Base-by-base conservation (phyloP, 2,329 filamentous ascomycete species). In the Bipolaris cookei region DNA sequence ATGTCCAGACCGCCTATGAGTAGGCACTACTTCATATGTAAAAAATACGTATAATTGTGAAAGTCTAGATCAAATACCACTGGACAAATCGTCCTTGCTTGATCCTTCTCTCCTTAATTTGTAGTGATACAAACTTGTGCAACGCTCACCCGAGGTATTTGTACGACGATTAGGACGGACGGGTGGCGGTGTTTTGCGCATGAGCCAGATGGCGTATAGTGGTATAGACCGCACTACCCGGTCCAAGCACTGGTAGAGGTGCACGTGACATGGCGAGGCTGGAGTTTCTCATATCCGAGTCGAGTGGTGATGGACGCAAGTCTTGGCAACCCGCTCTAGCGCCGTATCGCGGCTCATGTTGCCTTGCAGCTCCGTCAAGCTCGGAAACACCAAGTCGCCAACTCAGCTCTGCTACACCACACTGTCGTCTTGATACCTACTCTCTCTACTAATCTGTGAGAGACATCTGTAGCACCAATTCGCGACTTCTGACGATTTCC, bases 321-420 rank as follows among this genome's bases (percentile, higher is more conserved):
- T 61, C 63, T 66, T 69, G 66, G 62, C 63, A 61, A 35, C 25
- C 39, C 62, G 58, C 62, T 51, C 58, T 55, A 54, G 57, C 66
- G 51, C 54, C 39, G 34, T 51, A 34, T 59, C 65, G 66, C 61
- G 66, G 65, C 58, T 54, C 66, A 64, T 65, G 68, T 61, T 69
- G 68, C 68, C 68, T 69, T 63, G 64, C 54, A 70, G 65, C 65
- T 70, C 61, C 49, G 39, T 51, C 49, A 47, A 67, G 65, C 64
- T 67, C 54, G 23, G 57, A 59, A 64, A 62, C 54, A 62, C 56
- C 55, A 65, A 63, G 58, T 41, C 54, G 55, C 45, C 64, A 58
- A 63, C 58, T 50, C 48, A 57, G 38, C 51, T 35, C 51, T 13
- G 30, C 51, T 38, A 54, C 41, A 46, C 8, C 53, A 46, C 35